A percentile compares a stretch with the other conserved stretches of the same genome.
Conservation (phyloP, 257 asterid species). For the Datura wrightii region DNA sequence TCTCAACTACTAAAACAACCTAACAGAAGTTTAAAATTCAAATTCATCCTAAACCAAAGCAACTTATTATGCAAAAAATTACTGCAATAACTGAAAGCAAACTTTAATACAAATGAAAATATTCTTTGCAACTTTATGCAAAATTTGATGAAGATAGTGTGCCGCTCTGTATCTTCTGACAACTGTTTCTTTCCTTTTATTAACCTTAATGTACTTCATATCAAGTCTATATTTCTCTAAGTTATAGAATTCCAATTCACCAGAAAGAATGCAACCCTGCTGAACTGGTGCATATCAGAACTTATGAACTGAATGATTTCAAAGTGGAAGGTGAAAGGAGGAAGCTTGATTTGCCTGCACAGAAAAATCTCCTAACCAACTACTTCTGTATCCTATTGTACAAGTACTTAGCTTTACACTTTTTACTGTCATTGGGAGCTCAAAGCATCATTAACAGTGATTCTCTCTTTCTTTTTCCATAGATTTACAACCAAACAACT, state of each 20-base stretch:
- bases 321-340: slow-evolving; percentile 68
- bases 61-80: too few species aligned
- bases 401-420: not conserved
- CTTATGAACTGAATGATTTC: slow-evolving; percentile 63
- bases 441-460: slow-evolving; percentile 17
- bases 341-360: slow-evolving; percentile 87
- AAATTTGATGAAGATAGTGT: slow-evolving; percentile 10
- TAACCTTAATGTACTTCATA: not conserved
- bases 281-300: slow-evolving; percentile 47
- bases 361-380: slow-evolving; percentile 85
- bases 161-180: slow-evolving; percentile 10
- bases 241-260: slow-evolving; percentile 28
- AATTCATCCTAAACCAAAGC: too few species aligned
- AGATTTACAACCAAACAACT: not conserved
- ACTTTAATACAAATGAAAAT: not conserved
- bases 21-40: too few species aligned
- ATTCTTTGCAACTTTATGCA: not conserved
- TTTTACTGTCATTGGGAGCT: slow-evolving; percentile 14
- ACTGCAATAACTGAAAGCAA: too few species aligned
- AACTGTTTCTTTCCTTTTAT: slow-evolving; percentile 16
- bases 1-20: too few species aligned
- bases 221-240: slow-evolving; percentile 30
- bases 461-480: not conserved
- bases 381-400: slow-evolving; percentile 87
- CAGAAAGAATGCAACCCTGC: slow-evolving; percentile 54